phyloP scores from a whole-genome alignment of 2,329 filamentous ascomycete species.

The Colletotrichum sp. region DNA sequence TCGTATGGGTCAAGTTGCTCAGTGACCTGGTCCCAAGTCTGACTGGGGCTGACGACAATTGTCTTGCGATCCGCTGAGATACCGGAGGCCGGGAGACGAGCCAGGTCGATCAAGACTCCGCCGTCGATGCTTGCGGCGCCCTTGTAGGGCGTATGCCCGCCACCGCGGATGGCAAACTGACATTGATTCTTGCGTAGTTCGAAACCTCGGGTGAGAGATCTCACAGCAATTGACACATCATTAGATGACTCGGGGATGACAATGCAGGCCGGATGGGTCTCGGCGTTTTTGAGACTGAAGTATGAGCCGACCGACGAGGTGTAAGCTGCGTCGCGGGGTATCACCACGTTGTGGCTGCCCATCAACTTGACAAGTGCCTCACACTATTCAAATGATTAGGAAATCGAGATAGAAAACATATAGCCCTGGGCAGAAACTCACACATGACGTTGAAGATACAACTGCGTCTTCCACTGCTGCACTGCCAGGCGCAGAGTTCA shows the following conservation, averaged over 20 bases:
- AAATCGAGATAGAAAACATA: too few relatives aligned
- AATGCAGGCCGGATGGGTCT: conserved; percentile 2
- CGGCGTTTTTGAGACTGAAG: not conserved
- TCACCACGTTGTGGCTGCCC: not conserved
- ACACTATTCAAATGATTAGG: not conserved
- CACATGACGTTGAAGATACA: not conserved
- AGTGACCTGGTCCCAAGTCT: conserved; percentile 45
- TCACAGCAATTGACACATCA: conserved; percentile 10
- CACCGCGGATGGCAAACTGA: conserved; percentile 15
- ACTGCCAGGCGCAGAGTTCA: not conserved
- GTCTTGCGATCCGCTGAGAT: conserved; percentile 32
- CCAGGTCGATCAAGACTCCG: conserved; percentile 4
- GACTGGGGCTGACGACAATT: conserved; percentile 40
- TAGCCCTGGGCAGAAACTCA: not conserved
- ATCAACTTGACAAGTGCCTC: not conserved
- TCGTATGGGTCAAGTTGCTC: conserved; percentile 33
- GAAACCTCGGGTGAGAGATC: not conserved
- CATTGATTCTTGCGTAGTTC: not conserved
- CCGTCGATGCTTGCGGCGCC: conserved; percentile 19
- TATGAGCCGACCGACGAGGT: not conserved
- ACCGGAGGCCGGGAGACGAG: not conserved
- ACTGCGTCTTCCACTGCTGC: not conserved
- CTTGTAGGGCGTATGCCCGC: conserved; percentile 1
- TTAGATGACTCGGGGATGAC: conserved; percentile 1
- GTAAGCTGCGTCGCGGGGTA: not conserved